Evolutionary conservation across 2,329 filamentous ascomycete species (phyloP), one percentile per base, ranked within the genome.

Genomic region (Thermothelomyces thermophilus): DNA sequence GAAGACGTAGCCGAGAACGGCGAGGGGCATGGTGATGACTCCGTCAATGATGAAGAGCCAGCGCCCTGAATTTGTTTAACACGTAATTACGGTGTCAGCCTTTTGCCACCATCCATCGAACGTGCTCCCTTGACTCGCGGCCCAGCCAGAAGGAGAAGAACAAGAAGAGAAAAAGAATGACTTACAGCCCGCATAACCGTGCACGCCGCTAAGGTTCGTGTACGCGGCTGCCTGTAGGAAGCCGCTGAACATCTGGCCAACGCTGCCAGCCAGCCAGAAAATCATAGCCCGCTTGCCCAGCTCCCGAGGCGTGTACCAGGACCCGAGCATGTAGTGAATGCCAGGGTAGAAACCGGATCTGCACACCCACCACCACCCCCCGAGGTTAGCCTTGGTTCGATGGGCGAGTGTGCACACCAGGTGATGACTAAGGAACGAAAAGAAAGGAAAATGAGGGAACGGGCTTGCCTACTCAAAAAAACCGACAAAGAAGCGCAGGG

Each of bases 21-120:
- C 43, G 34, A 46, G 22, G 1, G 43, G 43, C 2, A 46, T 7
- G 1, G 43, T 30, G 34, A 46, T 46, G 11, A 46, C 22, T 3
- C 34, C 24, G 24, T 46, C 35, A 16, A 46, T 46, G 24, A 46
- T 14, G 19, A 46, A 46, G 9, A 46, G 24, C 43, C 43, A 39
- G 22, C 26, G 34, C 34, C 42, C 42, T 36, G 24, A 4, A 9
- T 34, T 9, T 5, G 33, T n/a, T 9, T 31, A 9, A 35, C 13
- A n/a, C 2, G 24, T n/a, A 17, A 24, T 3, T 5, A 39, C 26
- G 9, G 7, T 9, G 28, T 43, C 11, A 43, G 30, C 41, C 5
- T 5, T 7, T 20, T 17, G n/a, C n/a, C n/a, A n/a, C n/a, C n/a
- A n/a, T n/a, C n/a, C n/a, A n/a, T n/a, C n/a, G n/a, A n/a, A n/a